Evolutionary conservation across 2,329 filamentous ascomycete genomes (phyloP).

Genomic region (Clonostachys solani): DNA sequence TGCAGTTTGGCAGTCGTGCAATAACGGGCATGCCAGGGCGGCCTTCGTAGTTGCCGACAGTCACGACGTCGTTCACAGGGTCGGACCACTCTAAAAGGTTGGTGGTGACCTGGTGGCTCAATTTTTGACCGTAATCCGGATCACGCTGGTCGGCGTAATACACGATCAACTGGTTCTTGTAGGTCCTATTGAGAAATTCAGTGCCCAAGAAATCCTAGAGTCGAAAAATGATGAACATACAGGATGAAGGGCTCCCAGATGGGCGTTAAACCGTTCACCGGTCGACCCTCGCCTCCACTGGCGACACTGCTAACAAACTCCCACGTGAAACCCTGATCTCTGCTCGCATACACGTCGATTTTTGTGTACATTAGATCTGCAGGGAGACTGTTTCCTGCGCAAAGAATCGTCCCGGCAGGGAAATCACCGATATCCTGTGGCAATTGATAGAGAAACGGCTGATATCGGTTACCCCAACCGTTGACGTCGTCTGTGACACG

Average conservation of each 20-base stretch:
- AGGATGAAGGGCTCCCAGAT: not conserved
- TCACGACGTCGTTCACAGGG: constrained; percentile 50
- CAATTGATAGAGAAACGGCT: constrained; percentile 63
- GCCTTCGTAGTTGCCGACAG: constrained; percentile 51
- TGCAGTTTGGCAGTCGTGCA: constrained; percentile 36
- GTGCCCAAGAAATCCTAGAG: too few species aligned
- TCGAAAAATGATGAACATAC: too few species aligned
- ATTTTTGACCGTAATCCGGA: constrained; percentile 58
- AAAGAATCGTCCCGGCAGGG: constrained; percentile 56
- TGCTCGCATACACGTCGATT: constrained; percentile 65
- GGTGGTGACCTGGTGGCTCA: constrained; percentile 56
- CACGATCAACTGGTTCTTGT: constrained; percentile 52
- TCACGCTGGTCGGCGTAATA: constrained; percentile 71
- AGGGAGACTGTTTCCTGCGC: constrained; percentile 52
- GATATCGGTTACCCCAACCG: constrained; percentile 62
- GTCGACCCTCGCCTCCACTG: constrained; percentile 50
- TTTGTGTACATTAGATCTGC: constrained; percentile 55
- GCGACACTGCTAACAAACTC: constrained; percentile 62
- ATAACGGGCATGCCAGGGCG: constrained; percentile 66
- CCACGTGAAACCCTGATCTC: constrained; percentile 57
- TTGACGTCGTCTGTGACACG: constrained; percentile 57
- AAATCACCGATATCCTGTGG: constrained; percentile 44
- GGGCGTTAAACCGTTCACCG: constrained; percentile 55
- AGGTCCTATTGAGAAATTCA: constrained; percentile 7
- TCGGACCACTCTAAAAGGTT: constrained; percentile 58